These are phyloP conservation scores for Tetradesmus obliquus DNA, from an alignment of 139 green algal species.

Conservation along the genomic window DNA sequence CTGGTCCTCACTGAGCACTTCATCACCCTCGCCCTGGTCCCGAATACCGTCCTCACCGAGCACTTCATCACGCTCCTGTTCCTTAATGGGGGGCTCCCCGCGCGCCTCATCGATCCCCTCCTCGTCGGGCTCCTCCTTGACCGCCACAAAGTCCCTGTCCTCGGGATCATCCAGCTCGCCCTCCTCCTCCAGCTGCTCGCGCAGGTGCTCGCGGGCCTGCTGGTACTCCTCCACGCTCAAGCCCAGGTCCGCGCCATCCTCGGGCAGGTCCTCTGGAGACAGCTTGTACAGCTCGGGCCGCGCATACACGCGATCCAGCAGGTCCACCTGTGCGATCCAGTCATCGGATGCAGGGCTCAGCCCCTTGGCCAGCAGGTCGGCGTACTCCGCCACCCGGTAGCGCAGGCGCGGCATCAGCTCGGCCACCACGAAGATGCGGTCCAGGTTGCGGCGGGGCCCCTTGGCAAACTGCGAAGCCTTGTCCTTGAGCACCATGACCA, in stretches of 20 bases:
- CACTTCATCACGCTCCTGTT: too few relatives aligned
- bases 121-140: too few relatives aligned
- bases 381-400: background rate
- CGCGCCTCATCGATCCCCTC: too few relatives aligned
- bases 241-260: background rate
- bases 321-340: background rate
- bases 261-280: background rate
- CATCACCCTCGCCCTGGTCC: too few relatives aligned
- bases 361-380: background rate
- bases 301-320: background rate
- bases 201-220: background rate
- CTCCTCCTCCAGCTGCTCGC: background rate
- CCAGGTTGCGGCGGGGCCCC: background rate
- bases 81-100: too few relatives aligned
- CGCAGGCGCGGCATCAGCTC: background rate
- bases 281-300: background rate
- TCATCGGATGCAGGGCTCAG: background rate
- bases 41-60: too few relatives aligned
- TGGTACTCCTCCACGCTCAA: background rate
- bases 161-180: background rate
- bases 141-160: background rate
- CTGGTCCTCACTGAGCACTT: too few relatives aligned
- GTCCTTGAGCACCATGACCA: background rate
- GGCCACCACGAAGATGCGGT: background rate
- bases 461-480: too few relatives aligned